These are phyloP conservation scores for Coniella vitis DNA, from an alignment of 2,329 filamentous ascomycete genomes.

Conservation along the genomic window DNA sequence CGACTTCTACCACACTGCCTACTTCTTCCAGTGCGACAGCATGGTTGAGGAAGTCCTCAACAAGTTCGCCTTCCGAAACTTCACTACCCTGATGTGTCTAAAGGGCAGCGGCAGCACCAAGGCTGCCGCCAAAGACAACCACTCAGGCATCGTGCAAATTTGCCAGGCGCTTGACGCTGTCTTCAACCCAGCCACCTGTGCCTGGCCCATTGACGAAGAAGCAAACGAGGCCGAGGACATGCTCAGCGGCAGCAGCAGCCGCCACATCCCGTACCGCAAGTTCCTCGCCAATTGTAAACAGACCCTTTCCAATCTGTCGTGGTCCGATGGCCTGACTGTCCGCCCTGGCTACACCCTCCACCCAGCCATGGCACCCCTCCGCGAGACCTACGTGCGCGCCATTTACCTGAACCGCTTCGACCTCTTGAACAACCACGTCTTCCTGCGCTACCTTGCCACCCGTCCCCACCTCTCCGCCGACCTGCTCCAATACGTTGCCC, in stretches of 20 bases:
- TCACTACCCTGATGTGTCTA: neutral
- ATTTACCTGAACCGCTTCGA: constrained; percentile 1
- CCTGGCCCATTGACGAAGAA: neutral
- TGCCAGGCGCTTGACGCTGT: neutral
- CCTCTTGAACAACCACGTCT: constrained; percentile 1
- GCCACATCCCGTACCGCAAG: neutral
- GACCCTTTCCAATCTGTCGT: too few relatives aligned
- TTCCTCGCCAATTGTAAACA: too few relatives aligned
- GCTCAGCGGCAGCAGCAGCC: neutral
- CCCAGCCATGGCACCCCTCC: neutral
- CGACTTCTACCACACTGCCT: neutral
- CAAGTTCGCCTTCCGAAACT: neutral
- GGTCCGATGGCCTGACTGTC: too few relatives aligned
- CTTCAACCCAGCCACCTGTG: neutral
- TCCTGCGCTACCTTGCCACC: neutral
- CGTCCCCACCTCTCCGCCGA: neutral
- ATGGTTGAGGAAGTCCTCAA: neutral
- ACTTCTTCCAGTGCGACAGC: neutral
- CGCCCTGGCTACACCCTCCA: neutral
- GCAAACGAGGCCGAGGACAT: neutral
- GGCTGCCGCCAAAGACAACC: neutral
- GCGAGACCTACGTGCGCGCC: neutral
- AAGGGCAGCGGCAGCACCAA: neutral
- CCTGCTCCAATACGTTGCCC: neutral
- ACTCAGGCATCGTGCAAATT: neutral